phyloP scores from a whole-genome alignment of 139 green algal genomes.

The Ettlia oleoabundans region DNA sequence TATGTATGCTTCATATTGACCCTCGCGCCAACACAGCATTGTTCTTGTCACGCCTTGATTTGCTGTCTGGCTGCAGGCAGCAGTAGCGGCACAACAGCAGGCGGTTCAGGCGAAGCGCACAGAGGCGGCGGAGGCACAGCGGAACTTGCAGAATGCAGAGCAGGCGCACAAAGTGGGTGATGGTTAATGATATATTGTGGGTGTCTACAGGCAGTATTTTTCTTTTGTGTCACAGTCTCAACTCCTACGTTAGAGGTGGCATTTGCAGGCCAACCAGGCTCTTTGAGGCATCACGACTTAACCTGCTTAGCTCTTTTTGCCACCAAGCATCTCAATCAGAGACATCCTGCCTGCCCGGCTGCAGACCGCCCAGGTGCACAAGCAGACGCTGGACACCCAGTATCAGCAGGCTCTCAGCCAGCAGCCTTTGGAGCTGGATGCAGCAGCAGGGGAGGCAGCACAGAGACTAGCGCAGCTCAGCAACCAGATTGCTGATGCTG shows the following conservation, averaged over 20 bases:
- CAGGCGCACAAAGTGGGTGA: not conserved
- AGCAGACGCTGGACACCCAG: not conserved
- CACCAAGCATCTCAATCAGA: too few species aligned
- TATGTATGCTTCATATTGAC: too few species aligned
- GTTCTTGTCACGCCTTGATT: too few species aligned
- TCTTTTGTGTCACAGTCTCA: too few species aligned
- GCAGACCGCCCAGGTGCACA: not conserved
- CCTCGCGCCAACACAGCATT: too few species aligned
- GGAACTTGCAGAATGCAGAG: not conserved
- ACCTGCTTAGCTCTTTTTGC: too few species aligned
- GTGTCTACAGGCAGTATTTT: not conserved
- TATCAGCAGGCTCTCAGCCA: not conserved
- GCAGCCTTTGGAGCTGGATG: not conserved
- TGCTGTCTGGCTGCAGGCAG: slow-evolving; percentile 8
- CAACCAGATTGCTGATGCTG: not conserved
- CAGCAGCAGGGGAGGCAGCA: not conserved
- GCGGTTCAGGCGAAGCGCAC: too few species aligned
- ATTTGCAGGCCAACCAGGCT: too few species aligned
- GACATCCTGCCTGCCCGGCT: not conserved
- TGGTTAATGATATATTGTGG: too few species aligned
- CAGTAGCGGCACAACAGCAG: not conserved
- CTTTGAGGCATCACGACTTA: too few species aligned
- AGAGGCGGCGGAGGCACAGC: not conserved
- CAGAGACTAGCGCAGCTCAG: not conserved
- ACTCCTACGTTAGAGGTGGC: too few species aligned